Base-by-base conservation (phyloP, 305 asterid genomes). In the Solanum hybrid region DNA sequence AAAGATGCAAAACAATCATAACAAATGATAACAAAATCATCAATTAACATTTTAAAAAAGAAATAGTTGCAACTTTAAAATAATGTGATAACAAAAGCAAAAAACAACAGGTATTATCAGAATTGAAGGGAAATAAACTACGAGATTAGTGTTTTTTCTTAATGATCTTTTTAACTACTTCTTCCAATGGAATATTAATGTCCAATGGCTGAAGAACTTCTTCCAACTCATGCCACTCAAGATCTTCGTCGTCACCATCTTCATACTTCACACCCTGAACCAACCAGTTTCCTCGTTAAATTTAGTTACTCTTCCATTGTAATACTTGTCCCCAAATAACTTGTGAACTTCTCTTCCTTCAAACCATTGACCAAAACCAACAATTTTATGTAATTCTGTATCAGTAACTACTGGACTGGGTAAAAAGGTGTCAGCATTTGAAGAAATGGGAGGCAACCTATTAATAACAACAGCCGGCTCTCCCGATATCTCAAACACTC, bases 391-490 rank as follows among this genome's bases (percentile, higher is more conserved):
- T 6, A 91, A 40, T 31, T 88, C 90, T 11, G 87, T 85, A 90
- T 89, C 91, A 32, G 24, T 64, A 38, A 89, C 87, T 86, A 89
- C 26, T 56, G 85, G 73, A 11, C 91, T 81, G 69, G 91, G 91
- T 16, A 85, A 7, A 86, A 87, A 71, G 60, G 71, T 87, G 29
- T 72, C 92, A 8, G 2, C 72, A 22, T 64, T 78, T 14, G 94
- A 72, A 7, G 93, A 56, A 87, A 69, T 8, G 13, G 95, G 95
- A 73, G 98, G 98, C 88, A 96, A 77, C 40, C 96, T 93, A 71
- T 94, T 94, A 78, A 96, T 92, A 72, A 96, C 90, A 40, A 95
- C 89, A 75, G 94, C 94, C 37, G 98, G 95, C 91, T 96, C 98
- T 87, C 95, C 95, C 11, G 94, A 95, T 72, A 95, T 60, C 86